Evolutionary conservation across 1,139 yeast genomes (phyloP).

Genomic region (Sugiyamaella sp.): DNA sequence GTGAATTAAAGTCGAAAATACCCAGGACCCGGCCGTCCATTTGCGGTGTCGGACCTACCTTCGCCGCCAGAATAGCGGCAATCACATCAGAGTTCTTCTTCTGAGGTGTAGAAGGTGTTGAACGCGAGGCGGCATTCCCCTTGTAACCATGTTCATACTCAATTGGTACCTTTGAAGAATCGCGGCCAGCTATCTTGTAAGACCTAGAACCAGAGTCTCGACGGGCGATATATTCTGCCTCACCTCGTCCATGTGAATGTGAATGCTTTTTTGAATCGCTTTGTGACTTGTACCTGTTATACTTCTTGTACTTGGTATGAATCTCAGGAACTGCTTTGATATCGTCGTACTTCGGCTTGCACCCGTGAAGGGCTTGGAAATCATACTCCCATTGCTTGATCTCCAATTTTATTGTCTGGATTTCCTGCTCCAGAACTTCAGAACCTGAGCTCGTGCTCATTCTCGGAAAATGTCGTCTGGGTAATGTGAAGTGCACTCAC

Average conservation of each 20-base stretch:
- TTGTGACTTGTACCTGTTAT: constrained; percentile 42
- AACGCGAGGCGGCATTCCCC: constrained; percentile 8
- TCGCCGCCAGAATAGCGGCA: constrained; percentile 32
- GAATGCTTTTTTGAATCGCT: not conserved
- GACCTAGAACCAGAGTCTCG: too few species aligned
- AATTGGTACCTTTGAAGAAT: constrained; percentile 5
- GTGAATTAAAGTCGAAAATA: constrained; percentile 59
- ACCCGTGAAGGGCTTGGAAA: constrained; percentile 49
- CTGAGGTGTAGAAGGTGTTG: constrained; percentile 10
- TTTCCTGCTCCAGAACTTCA: not conserved
- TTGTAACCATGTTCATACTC: constrained; percentile 15
- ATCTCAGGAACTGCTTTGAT: constrained; percentile 53
- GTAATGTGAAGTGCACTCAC: not conserved
- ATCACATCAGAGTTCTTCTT: not conserved
- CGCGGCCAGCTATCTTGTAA: too few species aligned
- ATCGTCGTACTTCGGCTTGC: constrained; percentile 58
- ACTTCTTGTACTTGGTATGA: constrained; percentile 49
- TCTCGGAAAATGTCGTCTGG: not conserved
- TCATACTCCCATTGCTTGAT: constrained; percentile 67
- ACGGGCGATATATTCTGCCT: too few species aligned
- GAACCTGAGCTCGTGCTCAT: not conserved
- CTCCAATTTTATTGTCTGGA: constrained; percentile 38
- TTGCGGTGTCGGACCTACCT: constrained; percentile 78
- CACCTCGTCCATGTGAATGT: too few species aligned
- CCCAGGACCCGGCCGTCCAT: constrained; percentile 69